Base-by-base conservation (phyloP, 768 basidiomycete species). In the Paxillus rubicundulus region DNA sequence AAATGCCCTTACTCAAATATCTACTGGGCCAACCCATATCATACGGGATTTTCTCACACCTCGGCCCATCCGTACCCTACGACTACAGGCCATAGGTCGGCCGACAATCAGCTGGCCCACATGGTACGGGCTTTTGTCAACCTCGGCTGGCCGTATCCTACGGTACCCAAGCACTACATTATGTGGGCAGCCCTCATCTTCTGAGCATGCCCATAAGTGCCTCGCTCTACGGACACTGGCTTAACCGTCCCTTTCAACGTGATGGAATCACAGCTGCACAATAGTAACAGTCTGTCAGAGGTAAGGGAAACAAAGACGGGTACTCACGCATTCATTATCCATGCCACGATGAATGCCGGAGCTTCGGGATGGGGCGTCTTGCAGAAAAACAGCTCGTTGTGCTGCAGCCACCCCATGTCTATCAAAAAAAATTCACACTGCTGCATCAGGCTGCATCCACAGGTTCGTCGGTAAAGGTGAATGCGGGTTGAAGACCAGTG, bases 131-230 rank as follows among this genome's bases (percentile, higher is more conserved):
- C n/a, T n/a, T n/a, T n/a, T n/a, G n/a, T n/a, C n/a, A n/a, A n/a
- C n/a, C n/a, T n/a, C n/a, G n/a, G n/a, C n/a, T n/a, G n/a, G n/a
- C n/a, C n/a, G n/a, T n/a, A n/a, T n/a, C n/a, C n/a, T n/a, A n/a
- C n/a, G n/a, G n/a, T n/a, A n/a, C n/a, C n/a, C n/a, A n/a, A n/a
- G n/a, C n/a, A n/a, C n/a, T n/a, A n/a, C n/a, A n/a, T n/a, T n/a
- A n/a, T n/a, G n/a, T n/a, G n/a, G n/a, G n/a, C n/a, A n/a, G n/a
- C n/a, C n/a, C 21, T 24, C 21, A 24, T 24, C 21, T 24, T 24
- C 21, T 24, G 21, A 24, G 72, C 71, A 64, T 73, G 67, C 2
- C 59, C 47, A 39, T 67, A 73, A 7, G 65, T 60, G 14, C 44
- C 53, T 1, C 56, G 50, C 3, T 53, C 18, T 3, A 50, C 46